Conservation (phyloP, 148 eudicot species). For the Hydrangea macrophylla region DNA sequence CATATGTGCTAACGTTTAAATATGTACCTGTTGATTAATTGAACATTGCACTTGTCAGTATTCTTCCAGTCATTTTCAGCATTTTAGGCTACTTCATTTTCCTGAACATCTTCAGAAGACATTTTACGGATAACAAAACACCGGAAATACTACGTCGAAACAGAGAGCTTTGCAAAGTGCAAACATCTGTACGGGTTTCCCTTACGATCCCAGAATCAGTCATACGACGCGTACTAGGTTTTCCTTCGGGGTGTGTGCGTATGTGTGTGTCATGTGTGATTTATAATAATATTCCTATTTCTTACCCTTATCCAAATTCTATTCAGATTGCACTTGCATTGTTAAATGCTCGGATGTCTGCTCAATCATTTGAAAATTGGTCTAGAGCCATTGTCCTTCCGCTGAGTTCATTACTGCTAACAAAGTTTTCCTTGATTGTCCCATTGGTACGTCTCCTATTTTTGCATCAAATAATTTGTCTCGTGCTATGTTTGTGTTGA, state of each 20-base stretch:
- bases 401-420: conserved; percentile 66
- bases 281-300: neutral
- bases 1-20: too few relatives aligned
- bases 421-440: conserved; percentile 80
- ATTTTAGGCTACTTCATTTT: too few relatives aligned
- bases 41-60: too few relatives aligned
- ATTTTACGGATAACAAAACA: too few relatives aligned
- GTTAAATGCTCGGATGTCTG: conserved; percentile 91
- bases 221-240: neutral
- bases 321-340: conserved; percentile 62
- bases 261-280: neutral
- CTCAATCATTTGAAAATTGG: conserved; percentile 67
- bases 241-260: neutral
- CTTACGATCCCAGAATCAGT: neutral
- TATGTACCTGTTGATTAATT: too few relatives aligned
- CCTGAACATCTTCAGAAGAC: too few relatives aligned
- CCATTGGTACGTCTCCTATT: conserved; percentile 66
- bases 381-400: conserved; percentile 52
- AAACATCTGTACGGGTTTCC: neutral
- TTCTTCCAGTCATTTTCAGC: too few relatives aligned
- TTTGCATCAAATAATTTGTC: conserved; percentile 5
- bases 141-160: too few relatives aligned
- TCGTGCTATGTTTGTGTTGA: conserved; percentile 11
- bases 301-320: conserved; percentile 4
- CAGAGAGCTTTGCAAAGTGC: neutral